phyloP scores from a whole-genome alignment of 495 filamentous ascomycete genomes.

The Penicillium psychrofluorescens region DNA sequence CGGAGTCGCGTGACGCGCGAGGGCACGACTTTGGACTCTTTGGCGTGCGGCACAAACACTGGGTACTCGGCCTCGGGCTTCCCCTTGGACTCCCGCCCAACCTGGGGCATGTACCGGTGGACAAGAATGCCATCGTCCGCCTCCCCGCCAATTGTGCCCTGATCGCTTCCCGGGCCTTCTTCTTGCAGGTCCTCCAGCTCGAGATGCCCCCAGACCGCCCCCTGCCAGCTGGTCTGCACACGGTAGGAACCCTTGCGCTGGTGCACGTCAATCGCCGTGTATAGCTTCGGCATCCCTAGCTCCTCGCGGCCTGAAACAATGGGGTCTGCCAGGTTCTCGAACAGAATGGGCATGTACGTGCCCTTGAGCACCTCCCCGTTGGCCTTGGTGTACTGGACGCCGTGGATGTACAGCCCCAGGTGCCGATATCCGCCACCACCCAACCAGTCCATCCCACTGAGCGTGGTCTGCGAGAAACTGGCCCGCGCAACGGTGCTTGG shows the following conservation, averaged over 20 bases:
- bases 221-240: conserved; percentile 39
- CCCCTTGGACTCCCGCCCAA: conserved; percentile 30
- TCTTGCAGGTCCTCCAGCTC: conserved; percentile 29
- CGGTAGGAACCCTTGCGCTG: conserved; percentile 27
- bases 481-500: conserved; percentile 45
- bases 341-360: conserved; percentile 47
- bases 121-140: conserved; percentile 32
- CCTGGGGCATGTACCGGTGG: conserved; percentile 41
- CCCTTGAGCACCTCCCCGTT: conserved; percentile 40
- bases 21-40: conserved; percentile 25
- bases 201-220: conserved; percentile 37
- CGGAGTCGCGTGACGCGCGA: conserved; percentile 24
- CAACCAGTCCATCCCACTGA: conserved; percentile 48
- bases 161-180: conserved; percentile 16
- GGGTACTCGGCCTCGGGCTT: conserved; percentile 41
- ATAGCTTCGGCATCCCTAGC: conserved; percentile 51
- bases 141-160: conserved; percentile 22
- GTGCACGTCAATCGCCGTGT: conserved; percentile 37
- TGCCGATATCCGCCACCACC: conserved; percentile 49
- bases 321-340: conserved; percentile 45
- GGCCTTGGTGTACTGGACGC: conserved; percentile 44
- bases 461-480: conserved; percentile 38
- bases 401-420: conserved; percentile 51
- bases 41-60: conserved; percentile 31
- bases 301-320: conserved; percentile 49